Evolutionary conservation across 805 yeast species (phyloP).

Genomic region (Candida broadrunensis): DNA sequence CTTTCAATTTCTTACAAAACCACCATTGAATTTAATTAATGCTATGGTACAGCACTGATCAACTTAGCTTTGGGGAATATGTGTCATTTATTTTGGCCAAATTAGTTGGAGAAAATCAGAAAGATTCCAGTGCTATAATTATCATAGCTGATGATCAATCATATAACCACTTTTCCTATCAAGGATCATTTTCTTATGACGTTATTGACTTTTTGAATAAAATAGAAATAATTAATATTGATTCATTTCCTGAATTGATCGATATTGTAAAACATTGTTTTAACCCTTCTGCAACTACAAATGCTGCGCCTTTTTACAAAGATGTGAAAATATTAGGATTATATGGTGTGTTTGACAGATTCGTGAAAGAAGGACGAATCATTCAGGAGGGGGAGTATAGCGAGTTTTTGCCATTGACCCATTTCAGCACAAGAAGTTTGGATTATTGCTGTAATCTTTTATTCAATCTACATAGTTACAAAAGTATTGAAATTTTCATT

Average conservation of each 20-base stretch:
- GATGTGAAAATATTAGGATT: background rate
- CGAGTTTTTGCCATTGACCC: background rate
- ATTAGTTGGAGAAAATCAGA: background rate
- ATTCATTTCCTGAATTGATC: background rate
- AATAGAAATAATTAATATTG: background rate
- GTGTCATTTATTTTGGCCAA: background rate
- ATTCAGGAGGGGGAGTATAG: background rate
- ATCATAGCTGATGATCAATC: constrained; percentile 6
- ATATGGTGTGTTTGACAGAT: background rate
- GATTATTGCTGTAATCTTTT: background rate
- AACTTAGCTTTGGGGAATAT: constrained; percentile 8
- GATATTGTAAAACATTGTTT: background rate
- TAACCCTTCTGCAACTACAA: background rate
- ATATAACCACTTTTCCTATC: background rate
- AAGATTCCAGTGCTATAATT: constrained; percentile 3
- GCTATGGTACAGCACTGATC: constrained; percentile 5
- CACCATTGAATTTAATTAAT: too few species aligned
- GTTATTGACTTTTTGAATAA: background rate
- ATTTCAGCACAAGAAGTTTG: background rate
- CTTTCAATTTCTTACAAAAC: too few species aligned
- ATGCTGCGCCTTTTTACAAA: background rate
- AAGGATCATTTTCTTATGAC: background rate
- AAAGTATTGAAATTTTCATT: background rate
- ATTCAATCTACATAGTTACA: background rate
- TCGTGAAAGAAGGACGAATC: background rate